Percentiles rank a stretch among this genome's conserved stretches.
Evolutionary conservation across 192 early-diverging fungal genomes (phyloP).

Genomic region (Backusella psychrophila): DNA sequence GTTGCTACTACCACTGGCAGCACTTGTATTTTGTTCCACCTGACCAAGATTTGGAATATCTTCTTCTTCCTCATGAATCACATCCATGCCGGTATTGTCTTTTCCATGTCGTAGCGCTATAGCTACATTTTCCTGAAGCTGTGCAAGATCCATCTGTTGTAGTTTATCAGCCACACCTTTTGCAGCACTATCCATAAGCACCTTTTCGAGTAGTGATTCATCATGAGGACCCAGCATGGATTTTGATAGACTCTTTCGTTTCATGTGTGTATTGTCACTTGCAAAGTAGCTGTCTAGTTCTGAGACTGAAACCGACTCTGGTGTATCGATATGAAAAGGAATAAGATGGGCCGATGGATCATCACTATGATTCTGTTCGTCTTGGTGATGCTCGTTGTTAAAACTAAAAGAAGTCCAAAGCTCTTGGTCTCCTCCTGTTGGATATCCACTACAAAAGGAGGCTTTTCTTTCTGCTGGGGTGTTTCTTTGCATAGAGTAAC

Average conservation of each 20-base stretch:
- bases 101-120: not conserved
- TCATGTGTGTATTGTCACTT: not conserved
- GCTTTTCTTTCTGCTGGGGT: not conserved
- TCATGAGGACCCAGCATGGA: slow-evolving; percentile 10
- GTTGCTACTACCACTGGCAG: not conserved
- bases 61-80: not conserved
- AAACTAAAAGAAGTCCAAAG: slow-evolving; percentile 34
- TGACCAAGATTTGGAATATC: not conserved
- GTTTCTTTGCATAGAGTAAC: not conserved
- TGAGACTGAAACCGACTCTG: slow-evolving; percentile 19
- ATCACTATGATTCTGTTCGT: not conserved
- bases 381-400: slow-evolving; percentile 33
- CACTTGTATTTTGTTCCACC: not conserved
- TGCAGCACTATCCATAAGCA: slow-evolving; percentile 22
- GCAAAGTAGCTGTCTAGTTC: slow-evolving; percentile 21
- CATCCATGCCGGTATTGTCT: not conserved
- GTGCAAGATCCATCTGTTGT: not conserved
- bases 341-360: not conserved
- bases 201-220: slow-evolving; percentile 27
- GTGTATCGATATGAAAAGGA: slow-evolving; percentile 15
- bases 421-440: slow-evolving; percentile 17
- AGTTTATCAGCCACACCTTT: not conserved
- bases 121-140: not conserved
- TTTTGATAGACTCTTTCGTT: not conserved
- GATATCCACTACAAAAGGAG: slow-evolving; percentile 13